Conservation (phyloP, 805 yeast species). For the Candida silvicultrix region DNA sequence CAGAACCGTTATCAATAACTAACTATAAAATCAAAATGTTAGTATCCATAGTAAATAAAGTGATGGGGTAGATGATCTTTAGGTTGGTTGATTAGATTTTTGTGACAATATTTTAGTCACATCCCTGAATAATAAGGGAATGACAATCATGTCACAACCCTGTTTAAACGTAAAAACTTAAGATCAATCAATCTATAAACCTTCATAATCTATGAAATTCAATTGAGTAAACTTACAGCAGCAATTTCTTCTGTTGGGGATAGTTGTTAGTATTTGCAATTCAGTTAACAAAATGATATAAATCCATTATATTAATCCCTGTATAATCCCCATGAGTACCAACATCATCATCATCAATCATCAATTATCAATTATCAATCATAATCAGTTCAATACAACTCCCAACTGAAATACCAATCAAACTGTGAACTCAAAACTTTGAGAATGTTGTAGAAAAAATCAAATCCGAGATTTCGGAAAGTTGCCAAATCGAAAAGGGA, state of each 20-base stretch:
- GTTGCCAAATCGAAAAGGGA: neutral
- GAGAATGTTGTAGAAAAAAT: neutral
- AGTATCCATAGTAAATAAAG: neutral
- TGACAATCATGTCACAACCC: no score
- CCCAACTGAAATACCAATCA: no score
- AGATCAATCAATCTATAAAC: no score
- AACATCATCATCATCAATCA: neutral
- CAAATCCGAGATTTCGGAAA: neutral
- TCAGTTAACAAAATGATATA: no score
- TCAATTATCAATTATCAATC: neutral
- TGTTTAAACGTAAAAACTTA: no score
- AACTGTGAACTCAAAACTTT: no score
- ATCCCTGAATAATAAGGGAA: neutral
- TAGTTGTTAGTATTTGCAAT: conserved; percentile 14
- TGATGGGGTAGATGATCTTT: no score
- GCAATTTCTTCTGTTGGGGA: conserved; percentile 16
- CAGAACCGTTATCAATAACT: conserved; percentile 99
- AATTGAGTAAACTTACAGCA: conserved; percentile 5
- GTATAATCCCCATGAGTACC: no score
- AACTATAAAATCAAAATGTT: conserved; percentile 10
- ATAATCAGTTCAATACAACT: no score
- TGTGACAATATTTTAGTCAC: neutral
- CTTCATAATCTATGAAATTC: no score
- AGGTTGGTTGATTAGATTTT: neutral
- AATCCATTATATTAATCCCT: no score